These are phyloP conservation scores for Phoenix roebelenii DNA, from an alignment of 176 grass and related monocot genomes.

Conservation along the genomic window DNA sequence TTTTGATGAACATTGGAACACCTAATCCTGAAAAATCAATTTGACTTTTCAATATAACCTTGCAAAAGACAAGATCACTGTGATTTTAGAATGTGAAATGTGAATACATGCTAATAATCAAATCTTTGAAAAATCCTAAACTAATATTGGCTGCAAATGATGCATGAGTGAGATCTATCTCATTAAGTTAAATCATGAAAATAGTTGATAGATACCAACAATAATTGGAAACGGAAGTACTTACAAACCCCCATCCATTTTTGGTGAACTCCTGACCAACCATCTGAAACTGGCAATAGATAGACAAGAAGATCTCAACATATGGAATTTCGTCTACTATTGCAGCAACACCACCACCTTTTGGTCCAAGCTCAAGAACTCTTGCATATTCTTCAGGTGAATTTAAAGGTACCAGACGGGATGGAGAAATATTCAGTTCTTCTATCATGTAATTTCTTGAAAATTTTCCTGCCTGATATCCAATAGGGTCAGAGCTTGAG, in stretches of 20 bases:
- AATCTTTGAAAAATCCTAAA: too few relatives aligned
- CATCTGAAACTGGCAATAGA: constrained; percentile 5
- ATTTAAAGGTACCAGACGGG: constrained; percentile 1
- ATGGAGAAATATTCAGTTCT: constrained; percentile 8
- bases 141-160: too few relatives aligned
- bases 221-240: not conserved
- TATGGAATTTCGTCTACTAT: constrained; percentile 19
- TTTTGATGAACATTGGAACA: too few relatives aligned
- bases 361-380: constrained; percentile 8
- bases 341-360: constrained; percentile 13
- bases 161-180: too few relatives aligned
- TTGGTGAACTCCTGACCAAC: constrained; percentile 21
- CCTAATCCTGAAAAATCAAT: too few relatives aligned
- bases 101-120: too few relatives aligned
- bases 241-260: constrained; percentile 18
- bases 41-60: too few relatives aligned
- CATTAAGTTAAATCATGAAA: too few relatives aligned
- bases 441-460: constrained; percentile 17
- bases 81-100: too few relatives aligned
- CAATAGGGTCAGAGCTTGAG: constrained; percentile 4
- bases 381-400: constrained; percentile 6
- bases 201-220: too few relatives aligned
- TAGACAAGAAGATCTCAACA: constrained; percentile 8
- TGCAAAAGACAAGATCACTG: too few relatives aligned
- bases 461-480: constrained; percentile 11